These are phyloP conservation scores for Wickerhamiella spandovensis DNA, from an alignment of 805 yeast genomes.

Conservation along the genomic window DNA sequence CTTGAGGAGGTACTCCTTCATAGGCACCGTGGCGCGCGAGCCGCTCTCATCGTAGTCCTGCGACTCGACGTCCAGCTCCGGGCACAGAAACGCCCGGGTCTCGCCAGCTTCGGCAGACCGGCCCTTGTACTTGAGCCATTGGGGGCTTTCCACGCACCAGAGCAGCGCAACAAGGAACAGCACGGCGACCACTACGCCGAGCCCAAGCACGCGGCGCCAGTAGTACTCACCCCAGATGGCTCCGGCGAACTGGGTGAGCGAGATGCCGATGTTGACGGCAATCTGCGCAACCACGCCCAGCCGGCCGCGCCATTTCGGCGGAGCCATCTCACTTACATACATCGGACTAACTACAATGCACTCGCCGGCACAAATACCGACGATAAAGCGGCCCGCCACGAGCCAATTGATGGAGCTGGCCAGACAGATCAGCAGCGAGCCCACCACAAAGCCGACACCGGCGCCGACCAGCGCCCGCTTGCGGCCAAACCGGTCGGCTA, in stretches of 20 bases:
- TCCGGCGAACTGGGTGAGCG: constrained; percentile 66
- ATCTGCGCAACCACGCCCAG: constrained; percentile 88
- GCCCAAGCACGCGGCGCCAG: constrained; percentile 64
- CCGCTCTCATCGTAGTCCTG: background rate
- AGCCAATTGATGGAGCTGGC: constrained; percentile 34
- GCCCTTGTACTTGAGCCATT: constrained; percentile 41
- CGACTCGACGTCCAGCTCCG: background rate
- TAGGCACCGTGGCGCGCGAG: background rate
- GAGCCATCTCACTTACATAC: constrained; percentile 68
- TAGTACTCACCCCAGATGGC: constrained; percentile 47
- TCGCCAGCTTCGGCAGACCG: background rate
- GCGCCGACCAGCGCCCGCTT: constrained; percentile 37
- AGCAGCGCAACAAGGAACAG: constrained; percentile 31
- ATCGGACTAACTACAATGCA: constrained; percentile 78
- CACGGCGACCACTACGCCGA: constrained; percentile 44
- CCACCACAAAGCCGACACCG: constrained; percentile 38
- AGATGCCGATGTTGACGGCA: constrained; percentile 71
- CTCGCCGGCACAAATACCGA: constrained; percentile 81
- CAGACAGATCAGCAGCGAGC: constrained; percentile 46
- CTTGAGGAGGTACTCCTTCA: constrained; percentile 36
- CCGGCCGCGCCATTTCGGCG: constrained; percentile 52
- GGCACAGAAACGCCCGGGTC: background rate
- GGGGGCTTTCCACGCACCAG: constrained; percentile 59
- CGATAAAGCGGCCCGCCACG: constrained; percentile 55
- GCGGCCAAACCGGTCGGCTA: constrained; percentile 58